Evolutionary conservation across 768 basidiomycete genomes (phyloP), one percentile per base, ranked within the genome.

Genomic region (Podaxis rugospora): DNA sequence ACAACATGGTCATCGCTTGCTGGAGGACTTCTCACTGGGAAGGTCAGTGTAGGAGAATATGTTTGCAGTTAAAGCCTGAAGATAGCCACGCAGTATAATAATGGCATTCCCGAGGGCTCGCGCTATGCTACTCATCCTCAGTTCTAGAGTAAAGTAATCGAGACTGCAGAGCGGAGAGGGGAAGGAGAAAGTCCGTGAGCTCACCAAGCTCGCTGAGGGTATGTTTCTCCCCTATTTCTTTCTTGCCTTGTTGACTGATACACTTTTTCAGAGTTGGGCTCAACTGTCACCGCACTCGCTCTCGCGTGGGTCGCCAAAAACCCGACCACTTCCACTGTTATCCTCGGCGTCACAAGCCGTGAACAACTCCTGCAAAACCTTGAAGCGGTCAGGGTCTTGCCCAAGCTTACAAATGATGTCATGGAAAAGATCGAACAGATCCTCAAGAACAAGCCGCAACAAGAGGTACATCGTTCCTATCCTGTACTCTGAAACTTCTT

Each of bases 301-400:
- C 81, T 94, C 40, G 92, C 92, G 5, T 94, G 91, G 90, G 78
- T 87, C 3, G 83, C 87, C 11, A 79, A 75, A 66, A 88, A 89
- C 70, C 82, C 86, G 16, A 86, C 87, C 70, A 88, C 85, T 0
- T 81, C 79, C 57, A 87, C 83, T 1, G 80, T 89, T 62, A 88
- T 90, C 65, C 81, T 89, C 55, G 90, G 89, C 13, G 90, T 86
- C 1, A 78, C 85, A 18, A 83, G 77, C 62, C 80, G 84, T 1
- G 79, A 85, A 61, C 90, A 91, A 69, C 69, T 91, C 39, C 63
- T 78, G 23, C 84, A 90, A 55, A 90, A 90, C 70, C 71, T 92
- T 63, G 83, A 86, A 70, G 90, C 89, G 5, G 42, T 57, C 44
- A 47, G 47, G 32, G 46, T 57, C 7, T 35, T 57, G 44, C 55